phyloP scores from a whole-genome alignment of 2,329 filamentous ascomycete genomes.

The Apiospora phragmitis region DNA sequence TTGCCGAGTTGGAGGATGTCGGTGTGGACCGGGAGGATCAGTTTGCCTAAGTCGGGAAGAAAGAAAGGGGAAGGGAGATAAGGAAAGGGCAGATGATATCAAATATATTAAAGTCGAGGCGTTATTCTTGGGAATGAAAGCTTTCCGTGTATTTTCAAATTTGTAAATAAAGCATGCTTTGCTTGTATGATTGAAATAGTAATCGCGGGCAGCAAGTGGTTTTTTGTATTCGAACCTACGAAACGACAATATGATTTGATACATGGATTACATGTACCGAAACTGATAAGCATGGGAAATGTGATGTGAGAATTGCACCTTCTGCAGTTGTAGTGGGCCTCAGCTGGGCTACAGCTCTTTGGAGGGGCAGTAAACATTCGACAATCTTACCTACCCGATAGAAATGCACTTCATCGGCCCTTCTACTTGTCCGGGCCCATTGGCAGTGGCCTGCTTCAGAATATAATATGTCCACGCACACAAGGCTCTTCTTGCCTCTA shows the following conservation, averaged over 20 bases:
- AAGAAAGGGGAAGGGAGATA: not conserved
- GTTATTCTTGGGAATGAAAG: not conserved
- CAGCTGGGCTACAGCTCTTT: not conserved
- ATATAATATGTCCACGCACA: not conserved
- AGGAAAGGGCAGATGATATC: not conserved
- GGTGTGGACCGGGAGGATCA: slow-evolving; percentile 93
- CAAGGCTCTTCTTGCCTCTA: not conserved
- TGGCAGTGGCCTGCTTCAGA: not conserved
- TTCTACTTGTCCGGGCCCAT: not conserved
- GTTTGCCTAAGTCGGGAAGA: slow-evolving; percentile 91
- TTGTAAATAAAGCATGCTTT: not conserved
- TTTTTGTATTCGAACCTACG: not conserved
- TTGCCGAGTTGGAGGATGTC: slow-evolving; percentile 94
- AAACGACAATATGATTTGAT: not conserved
- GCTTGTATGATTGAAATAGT: not conserved
- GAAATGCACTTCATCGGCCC: not conserved
- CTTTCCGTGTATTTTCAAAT: not conserved
- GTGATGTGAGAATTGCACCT: not conserved
- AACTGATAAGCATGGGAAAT: not conserved
- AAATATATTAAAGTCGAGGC: not conserved
- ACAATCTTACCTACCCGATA: not conserved
- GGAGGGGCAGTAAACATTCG: not conserved
- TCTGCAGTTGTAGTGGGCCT: not conserved
- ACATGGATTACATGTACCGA: not conserved
- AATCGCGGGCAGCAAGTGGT: not conserved